A percentile compares a stretch with the other conserved stretches of the same genome.
Evolutionary conservation across 352 stramenopile species (phyloP).

Genomic region (Phytophthora aleatoria): DNA sequence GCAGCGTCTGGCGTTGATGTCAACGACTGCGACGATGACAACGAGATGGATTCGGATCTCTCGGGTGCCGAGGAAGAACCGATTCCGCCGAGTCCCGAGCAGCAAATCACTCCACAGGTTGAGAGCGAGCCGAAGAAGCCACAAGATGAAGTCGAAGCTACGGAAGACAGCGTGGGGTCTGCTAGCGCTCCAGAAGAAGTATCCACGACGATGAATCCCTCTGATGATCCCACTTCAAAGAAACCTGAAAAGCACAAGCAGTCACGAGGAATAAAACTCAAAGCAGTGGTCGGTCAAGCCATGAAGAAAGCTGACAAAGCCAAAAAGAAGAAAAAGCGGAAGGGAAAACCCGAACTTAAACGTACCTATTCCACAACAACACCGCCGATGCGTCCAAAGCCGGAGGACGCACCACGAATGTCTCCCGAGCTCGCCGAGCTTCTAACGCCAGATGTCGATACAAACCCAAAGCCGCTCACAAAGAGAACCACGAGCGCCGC

Average conservation of each 20-base stretch:
- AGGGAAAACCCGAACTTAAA: conserved; percentile 18
- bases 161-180: conserved; percentile 15
- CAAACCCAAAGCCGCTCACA: conserved; percentile 1
- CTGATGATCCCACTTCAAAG: conserved; percentile 5
- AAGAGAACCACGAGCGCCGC: conserved; percentile 6
- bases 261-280: conserved; percentile 19
- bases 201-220: not conserved
- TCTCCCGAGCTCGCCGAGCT: not conserved
- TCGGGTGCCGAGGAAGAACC: conserved; percentile 69
- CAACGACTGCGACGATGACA: conserved; percentile 19
- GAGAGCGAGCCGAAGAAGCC: conserved; percentile 3
- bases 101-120: not conserved
- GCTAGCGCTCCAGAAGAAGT: conserved; percentile 42
- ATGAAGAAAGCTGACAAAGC: conserved; percentile 30
- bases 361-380: conserved; percentile 6
- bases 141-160: not conserved
- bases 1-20: conserved; percentile 12
- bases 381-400: conserved; percentile 5
- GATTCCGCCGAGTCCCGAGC: conserved; percentile 47
- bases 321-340: conserved; percentile 36
- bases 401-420: conserved; percentile 5
- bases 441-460: not conserved
- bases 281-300: conserved; percentile 9
- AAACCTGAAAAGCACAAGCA: conserved; percentile 28
- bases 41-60: conserved; percentile 55